Evolutionary conservation across 306 rosid genomes (phyloP).

Genomic region (Dalbergia cochinchinensis): DNA sequence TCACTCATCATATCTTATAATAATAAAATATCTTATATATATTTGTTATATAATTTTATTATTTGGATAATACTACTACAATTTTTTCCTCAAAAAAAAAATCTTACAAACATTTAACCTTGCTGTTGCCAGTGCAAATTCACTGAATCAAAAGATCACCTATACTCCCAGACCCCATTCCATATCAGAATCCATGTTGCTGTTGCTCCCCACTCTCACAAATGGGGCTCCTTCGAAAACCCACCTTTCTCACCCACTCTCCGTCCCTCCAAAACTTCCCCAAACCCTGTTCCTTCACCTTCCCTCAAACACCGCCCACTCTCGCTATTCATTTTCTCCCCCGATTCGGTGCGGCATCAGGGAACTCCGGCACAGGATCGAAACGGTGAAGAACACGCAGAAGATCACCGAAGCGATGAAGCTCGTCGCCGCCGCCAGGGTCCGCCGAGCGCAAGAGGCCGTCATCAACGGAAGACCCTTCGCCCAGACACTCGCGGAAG

Average conservation of each 20-base stretch:
- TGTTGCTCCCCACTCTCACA: conserved; percentile 36
- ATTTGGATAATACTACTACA: no score
- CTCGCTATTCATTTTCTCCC: conserved; percentile 10
- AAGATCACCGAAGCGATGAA: conserved; percentile 87
- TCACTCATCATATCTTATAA: no score
- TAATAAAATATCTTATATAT: no score
- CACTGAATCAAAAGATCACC: background rate
- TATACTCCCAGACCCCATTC: conserved; percentile 7
- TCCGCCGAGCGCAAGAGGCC: conserved; percentile 86
- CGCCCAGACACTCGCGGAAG: conserved; percentile 60
- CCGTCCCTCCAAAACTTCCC: conserved; percentile 9
- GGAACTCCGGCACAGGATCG: conserved; percentile 67
- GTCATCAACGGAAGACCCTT: conserved; percentile 80
- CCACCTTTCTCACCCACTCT: conserved; percentile 28
- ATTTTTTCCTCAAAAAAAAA: no score
- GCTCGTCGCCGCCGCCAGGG: conserved; percentile 78
- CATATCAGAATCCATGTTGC: conserved; percentile 36
- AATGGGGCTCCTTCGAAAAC: conserved; percentile 48
- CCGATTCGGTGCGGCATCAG: conserved; percentile 59
- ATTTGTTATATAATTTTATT: no score
- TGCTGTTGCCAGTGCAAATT: no score
- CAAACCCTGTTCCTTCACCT: conserved; percentile 41
- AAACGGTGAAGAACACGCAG: conserved; percentile 59
- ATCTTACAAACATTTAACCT: no score
- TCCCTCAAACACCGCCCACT: background rate